These are phyloP conservation scores for Meira miltonrushii DNA, from an alignment of 1,284 basidiomycete genomes.

Conservation along the genomic window DNA sequence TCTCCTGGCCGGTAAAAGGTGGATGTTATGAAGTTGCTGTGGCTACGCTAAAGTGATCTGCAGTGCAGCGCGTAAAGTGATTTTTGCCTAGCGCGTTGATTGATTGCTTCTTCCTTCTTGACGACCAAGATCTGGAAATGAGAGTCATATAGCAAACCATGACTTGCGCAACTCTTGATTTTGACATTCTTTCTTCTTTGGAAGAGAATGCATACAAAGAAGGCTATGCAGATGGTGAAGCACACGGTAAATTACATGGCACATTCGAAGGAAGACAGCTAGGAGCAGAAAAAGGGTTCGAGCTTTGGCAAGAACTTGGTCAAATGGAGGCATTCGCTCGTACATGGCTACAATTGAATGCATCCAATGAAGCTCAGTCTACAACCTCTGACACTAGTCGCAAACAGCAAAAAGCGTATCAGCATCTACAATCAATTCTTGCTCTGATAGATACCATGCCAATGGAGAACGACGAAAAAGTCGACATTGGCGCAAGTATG, in stretches of 20 bases:
- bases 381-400: constrained; percentile 12
- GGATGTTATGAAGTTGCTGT: too few relatives aligned
- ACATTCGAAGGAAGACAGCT: constrained; percentile 85
- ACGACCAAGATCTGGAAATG: too few relatives aligned
- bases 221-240: constrained; percentile 71
- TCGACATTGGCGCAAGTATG: constrained; percentile 71
- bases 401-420: constrained; percentile 55
- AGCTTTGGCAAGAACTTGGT: constrained; percentile 93
- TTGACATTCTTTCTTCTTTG: constrained; percentile 35
- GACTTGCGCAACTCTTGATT: constrained; percentile 2
- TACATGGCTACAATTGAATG: constrained; percentile 59
- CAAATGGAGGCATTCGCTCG: constrained; percentile 80
- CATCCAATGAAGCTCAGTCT: neutral
- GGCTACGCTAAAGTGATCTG: too few relatives aligned
- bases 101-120: too few relatives aligned
- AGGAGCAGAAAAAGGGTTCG: constrained; percentile 83
- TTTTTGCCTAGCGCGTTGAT: too few relatives aligned
- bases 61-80: too few relatives aligned
- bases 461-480: constrained; percentile 32
- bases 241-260: constrained; percentile 82
- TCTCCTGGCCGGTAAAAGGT: neutral
- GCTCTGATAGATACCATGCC: constrained; percentile 70
- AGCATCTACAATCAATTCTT: constrained; percentile 66
- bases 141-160: neutral
- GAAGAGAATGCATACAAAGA: constrained; percentile 64